phyloP scores from a whole-genome alignment of 352 stramenopile species.

The Phytophthora vignae region DNA sequence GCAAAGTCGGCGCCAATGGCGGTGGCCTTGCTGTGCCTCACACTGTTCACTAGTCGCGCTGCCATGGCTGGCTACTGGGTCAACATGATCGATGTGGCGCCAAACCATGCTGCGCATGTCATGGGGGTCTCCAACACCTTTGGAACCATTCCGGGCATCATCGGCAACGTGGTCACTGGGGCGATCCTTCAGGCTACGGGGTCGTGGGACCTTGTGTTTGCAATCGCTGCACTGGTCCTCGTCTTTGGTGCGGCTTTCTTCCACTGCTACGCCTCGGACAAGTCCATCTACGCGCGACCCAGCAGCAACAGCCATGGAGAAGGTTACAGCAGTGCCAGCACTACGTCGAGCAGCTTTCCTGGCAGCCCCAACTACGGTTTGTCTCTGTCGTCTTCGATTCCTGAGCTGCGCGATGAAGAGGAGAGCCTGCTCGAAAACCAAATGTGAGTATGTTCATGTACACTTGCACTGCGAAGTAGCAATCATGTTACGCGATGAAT shows the following conservation, averaged over 20 bases:
- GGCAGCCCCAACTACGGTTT: conserved; percentile 43
- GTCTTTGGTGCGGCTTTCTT: conserved; percentile 79
- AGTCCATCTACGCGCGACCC: conserved; percentile 64
- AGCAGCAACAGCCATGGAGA: conserved; percentile 18
- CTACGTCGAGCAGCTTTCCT: conserved; percentile 41
- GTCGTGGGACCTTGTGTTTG: conserved; percentile 87
- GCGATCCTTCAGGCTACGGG: conserved; percentile 77
- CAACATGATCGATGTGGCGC: conserved; percentile 91
- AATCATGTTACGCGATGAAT: no score
- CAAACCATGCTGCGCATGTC: conserved; percentile 81
- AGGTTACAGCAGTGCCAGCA: conserved; percentile 38
- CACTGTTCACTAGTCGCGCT: conserved; percentile 79
- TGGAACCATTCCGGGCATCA: conserved; percentile 82
- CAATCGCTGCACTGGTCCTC: conserved; percentile 75
- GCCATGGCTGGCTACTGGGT: conserved; percentile 88
- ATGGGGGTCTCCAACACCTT: conserved; percentile 92
- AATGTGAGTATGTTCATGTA: conserved; percentile 21
- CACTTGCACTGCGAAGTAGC: background rate
- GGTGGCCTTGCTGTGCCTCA: conserved; percentile 75
- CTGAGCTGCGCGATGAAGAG: conserved; percentile 58
- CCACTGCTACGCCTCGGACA: conserved; percentile 80
- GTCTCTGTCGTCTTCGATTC: conserved; percentile 37
- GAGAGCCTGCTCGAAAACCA: conserved; percentile 59
- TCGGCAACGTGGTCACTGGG: conserved; percentile 88
- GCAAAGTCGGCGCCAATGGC: conserved; percentile 59